These are phyloP conservation scores for Saturnispora kantuleensis DNA, from an alignment of 805 yeast species.

Conservation along the genomic window DNA sequence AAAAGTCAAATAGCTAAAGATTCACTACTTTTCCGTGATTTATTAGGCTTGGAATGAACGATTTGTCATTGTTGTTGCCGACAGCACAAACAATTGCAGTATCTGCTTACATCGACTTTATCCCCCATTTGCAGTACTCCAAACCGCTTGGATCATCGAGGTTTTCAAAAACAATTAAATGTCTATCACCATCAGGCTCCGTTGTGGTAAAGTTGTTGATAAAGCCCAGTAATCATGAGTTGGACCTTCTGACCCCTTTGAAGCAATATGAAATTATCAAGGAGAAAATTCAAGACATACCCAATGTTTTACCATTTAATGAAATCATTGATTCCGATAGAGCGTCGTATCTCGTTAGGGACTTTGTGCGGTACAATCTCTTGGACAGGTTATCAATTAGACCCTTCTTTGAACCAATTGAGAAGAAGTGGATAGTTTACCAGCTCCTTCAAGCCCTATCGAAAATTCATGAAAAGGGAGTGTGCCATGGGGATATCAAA, in stretches of 20 bases:
- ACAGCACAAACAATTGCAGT: constrained; percentile 87
- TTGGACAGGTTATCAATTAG: constrained; percentile 80
- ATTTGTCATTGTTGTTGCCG: constrained; percentile 77
- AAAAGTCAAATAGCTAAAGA: not conserved
- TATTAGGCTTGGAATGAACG: constrained; percentile 17
- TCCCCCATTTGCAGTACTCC: constrained; percentile 65
- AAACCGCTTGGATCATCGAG: constrained; percentile 71
- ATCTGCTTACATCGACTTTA: constrained; percentile 78
- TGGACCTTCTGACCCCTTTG: constrained; percentile 28
- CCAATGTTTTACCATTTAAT: constrained; percentile 62
- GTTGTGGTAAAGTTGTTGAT: constrained; percentile 74
- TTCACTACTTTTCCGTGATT: not conserved
- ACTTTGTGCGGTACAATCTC: constrained; percentile 65
- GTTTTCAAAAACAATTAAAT: constrained; percentile 78
- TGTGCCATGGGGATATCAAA: constrained; percentile 87
- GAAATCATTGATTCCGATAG: constrained; percentile 78
- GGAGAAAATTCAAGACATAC: constrained; percentile 35
- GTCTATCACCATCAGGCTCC: constrained; percentile 62
- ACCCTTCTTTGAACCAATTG: constrained; percentile 75
- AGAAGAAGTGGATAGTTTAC: constrained; percentile 75
- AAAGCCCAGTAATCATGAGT: constrained; percentile 41
- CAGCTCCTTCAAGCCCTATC: constrained; percentile 61
- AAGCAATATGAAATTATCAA: constrained; percentile 28
- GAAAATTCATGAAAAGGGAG: constrained; percentile 49
- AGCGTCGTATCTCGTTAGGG: constrained; percentile 86